Evolutionary conservation across 805 yeast species (phyloP).

Genomic region (Hyphopichia homilentoma): DNA sequence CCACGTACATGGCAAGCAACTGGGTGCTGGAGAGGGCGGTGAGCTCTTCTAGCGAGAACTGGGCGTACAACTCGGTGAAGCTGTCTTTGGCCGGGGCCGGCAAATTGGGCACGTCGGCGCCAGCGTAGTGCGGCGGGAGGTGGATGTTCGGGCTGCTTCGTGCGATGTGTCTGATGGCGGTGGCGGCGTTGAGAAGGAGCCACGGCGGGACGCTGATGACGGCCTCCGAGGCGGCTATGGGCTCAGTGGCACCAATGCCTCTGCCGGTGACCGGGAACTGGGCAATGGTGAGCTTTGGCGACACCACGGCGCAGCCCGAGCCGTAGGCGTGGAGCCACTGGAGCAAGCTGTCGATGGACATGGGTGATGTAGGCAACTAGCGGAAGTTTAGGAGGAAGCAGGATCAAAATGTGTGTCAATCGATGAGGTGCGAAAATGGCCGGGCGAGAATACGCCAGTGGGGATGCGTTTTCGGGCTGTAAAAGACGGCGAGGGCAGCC

Average conservation of each 20-base stretch:
- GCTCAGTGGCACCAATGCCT: conserved; percentile 48
- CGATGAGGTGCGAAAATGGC: too few species aligned
- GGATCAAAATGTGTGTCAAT: too few species aligned
- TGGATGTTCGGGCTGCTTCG: conserved; percentile 38
- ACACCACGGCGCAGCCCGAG: too few species aligned
- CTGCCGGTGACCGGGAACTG: conserved; percentile 53
- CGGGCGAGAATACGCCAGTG: too few species aligned
- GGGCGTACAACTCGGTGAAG: conserved; percentile 27
- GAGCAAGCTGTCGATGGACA: too few species aligned
- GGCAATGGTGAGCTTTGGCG: too few species aligned
- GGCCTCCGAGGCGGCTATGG: conserved; percentile 37
- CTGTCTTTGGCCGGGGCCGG: conserved; percentile 12
- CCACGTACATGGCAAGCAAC: conserved; percentile 47
- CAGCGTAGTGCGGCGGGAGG: conserved; percentile 14
- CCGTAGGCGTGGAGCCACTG: too few species aligned
- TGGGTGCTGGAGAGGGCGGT: conserved; percentile 55
- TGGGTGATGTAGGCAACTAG: too few species aligned
- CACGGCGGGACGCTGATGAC: conserved; percentile 57
- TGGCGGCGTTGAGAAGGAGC: conserved; percentile 54
- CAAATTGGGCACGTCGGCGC: conserved; percentile 20
- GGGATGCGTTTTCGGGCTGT: too few species aligned
- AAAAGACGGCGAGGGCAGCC: too few species aligned
- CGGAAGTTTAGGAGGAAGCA: too few species aligned
- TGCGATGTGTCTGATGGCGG: conserved; percentile 42
- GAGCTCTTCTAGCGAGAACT: conserved; percentile 30